phyloP scores from a whole-genome alignment of 1,284 basidiomycete genomes.

The Fomitopsis schrenkii region DNA sequence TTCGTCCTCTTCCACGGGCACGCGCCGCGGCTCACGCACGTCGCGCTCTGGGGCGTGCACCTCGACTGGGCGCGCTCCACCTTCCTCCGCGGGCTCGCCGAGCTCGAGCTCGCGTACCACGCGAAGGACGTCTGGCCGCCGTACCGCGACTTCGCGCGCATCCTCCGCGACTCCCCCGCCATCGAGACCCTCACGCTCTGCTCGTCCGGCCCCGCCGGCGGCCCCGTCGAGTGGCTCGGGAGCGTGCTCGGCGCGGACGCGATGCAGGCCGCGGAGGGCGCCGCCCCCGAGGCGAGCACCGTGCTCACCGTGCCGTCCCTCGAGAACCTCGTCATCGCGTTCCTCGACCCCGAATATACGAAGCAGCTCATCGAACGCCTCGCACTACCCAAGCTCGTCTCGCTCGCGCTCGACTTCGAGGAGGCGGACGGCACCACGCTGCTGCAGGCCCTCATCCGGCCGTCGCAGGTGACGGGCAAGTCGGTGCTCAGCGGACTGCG shows the following conservation, averaged over 20 bases:
- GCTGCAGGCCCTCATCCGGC: conserved; percentile 35
- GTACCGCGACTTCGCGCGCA: conserved; percentile 44
- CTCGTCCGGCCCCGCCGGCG: conserved; percentile 46
- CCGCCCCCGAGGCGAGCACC: background rate
- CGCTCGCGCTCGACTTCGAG: conserved; percentile 45
- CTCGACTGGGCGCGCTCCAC: conserved; percentile 50
- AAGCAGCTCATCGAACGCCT: conserved; percentile 39
- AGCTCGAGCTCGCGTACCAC: conserved; percentile 56
- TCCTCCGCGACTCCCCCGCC: conserved; percentile 44
- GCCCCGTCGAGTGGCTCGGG: conserved; percentile 32
- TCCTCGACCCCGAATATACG: conserved; percentile 47
- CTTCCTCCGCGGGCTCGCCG: conserved; percentile 44
- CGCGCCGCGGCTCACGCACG: conserved; percentile 44
- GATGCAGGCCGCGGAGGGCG: conserved; percentile 9
- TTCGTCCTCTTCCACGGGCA: conserved; percentile 43
- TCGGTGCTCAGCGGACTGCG: conserved; percentile 34
- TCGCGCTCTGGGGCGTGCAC: conserved; percentile 63
- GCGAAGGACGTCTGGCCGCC: conserved; percentile 49
- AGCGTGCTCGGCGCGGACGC: conserved; percentile 17
- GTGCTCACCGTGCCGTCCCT: conserved; percentile 34
- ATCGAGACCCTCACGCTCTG: conserved; percentile 46
- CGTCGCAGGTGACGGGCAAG: conserved; percentile 15
- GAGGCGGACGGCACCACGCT: conserved; percentile 46
- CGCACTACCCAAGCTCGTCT: conserved; percentile 39
- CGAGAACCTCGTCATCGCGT: conserved; percentile 43